Conservation (phyloP, 495 filamentous ascomycete species). For the Aspergillus ostianus region DNA sequence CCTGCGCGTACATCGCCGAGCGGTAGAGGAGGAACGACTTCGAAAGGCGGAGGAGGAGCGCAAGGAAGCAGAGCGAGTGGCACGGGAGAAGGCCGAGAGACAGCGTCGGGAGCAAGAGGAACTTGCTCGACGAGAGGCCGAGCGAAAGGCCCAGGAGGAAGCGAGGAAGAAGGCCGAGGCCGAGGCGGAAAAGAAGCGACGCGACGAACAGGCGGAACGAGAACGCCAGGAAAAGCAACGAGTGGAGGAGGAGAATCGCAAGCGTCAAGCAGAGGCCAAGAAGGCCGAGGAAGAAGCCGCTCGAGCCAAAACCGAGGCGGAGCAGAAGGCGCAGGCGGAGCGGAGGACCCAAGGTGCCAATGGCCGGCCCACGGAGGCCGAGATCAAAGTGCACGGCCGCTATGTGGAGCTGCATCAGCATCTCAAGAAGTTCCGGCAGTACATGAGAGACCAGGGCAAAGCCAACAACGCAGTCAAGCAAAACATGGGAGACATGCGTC, state of each 20-base stretch:
- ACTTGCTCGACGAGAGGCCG: slow-evolving; percentile 40
- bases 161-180: slow-evolving; percentile 35
- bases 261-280: slow-evolving; percentile 35
- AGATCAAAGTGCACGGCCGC: slow-evolving; percentile 49
- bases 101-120: slow-evolving; percentile 35
- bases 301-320: slow-evolving; percentile 18
- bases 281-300: slow-evolving; percentile 36
- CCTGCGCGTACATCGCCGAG: slow-evolving; percentile 33
- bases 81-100: slow-evolving; percentile 39
- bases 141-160: slow-evolving; percentile 45
- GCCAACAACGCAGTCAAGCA: slow-evolving; percentile 57
- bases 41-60: slow-evolving; percentile 37
- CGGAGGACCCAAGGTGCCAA: slow-evolving; percentile 32
- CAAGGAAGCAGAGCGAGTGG: slow-evolving; percentile 36
- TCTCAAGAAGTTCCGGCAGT: slow-evolving; percentile 68
- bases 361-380: slow-evolving; percentile 25
- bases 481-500: slow-evolving; percentile 70
- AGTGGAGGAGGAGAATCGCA: slow-evolving; percentile 39
- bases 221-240: slow-evolving; percentile 49
- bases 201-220: slow-evolving; percentile 46
- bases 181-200: slow-evolving; percentile 42
- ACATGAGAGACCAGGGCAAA: slow-evolving; percentile 46
- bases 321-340: slow-evolving; percentile 29
- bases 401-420: slow-evolving; percentile 70
- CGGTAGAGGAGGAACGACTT: slow-evolving; percentile 35